Base-by-base conservation (phyloP, 2,329 filamentous ascomycete species). In the Epichloe glyceriae region DNA sequence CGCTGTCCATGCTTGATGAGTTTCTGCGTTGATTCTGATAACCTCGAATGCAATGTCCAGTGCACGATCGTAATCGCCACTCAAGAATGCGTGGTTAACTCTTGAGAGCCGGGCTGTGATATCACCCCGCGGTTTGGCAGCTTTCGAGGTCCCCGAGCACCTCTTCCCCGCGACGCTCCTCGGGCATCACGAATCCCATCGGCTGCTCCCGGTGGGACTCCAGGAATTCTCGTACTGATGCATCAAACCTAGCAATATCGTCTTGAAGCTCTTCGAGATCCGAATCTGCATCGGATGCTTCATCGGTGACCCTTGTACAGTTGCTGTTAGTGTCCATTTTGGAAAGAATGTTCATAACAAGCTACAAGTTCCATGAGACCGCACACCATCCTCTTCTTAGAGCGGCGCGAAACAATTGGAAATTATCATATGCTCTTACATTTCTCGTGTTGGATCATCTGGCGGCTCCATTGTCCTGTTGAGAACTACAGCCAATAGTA, bases 61-160 rank as follows among this genome's bases (percentile, higher is more conserved):
- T 5, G 85, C 82, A 40, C 73, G 70, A 5, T 78, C 73, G 55
- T 83, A 81, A 19, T 83, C 73, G 26, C 75, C 72, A 10, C 75
- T 71, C 52, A 88, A 72, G 60, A 83, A 89, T 4, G 81, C 79
- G 53, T 82, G 74, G 52, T 82, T 86, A 3, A 86, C 86, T 60
- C 78, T 73, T 45, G 77, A 75, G 46, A 89, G 73, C 41, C 83
- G 72, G 40, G 78, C 72, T 59, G 83, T 87, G 63, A 89, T 86
- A 57, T 88, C 82, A 40, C 76, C 80, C 43, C 82, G 79, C 15
- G 82, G 83, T 61, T 86, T 83, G 8, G 79, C 81, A 22, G 80
- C 76, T 61, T 80, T 17, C 77, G 70, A 26, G 75, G 76, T 6
- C 76, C 76, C 14, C 70, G 64, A 44, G 62, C 52, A 30, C 68